These are phyloP conservation scores for Linderniella brevidens DNA, from an alignment of 257 asterid genomes.

Conservation along the genomic window DNA sequence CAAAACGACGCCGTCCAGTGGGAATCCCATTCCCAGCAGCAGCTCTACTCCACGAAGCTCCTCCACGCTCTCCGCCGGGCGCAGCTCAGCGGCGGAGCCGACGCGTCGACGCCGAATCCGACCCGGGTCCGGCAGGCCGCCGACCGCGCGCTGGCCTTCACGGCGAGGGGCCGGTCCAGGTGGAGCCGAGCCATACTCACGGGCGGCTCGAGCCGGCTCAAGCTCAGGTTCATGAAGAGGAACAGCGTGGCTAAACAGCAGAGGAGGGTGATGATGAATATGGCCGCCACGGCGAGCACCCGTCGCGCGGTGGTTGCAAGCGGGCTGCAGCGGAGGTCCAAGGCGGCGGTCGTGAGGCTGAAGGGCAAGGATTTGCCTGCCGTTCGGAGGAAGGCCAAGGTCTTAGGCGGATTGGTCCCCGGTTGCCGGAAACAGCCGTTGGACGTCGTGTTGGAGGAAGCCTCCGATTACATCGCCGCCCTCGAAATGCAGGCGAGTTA, in stretches of 20 bases:
- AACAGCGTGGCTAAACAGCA: conserved; percentile 28
- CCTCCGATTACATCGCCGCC: conserved; percentile 80
- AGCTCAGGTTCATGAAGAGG: conserved; percentile 67
- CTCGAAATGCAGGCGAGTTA: conserved; percentile 66
- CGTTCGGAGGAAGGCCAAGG: conserved; percentile 56
- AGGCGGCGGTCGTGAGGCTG: conserved; percentile 41
- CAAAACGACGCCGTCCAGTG: conserved; percentile 19
- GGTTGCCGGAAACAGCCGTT: conserved; percentile 84
- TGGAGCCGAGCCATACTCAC: conserved; percentile 90
- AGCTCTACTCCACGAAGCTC: conserved; percentile 68
- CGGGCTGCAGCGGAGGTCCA: conserved; percentile 47
- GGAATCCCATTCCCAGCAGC: conserved; percentile 72
- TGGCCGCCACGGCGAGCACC: conserved; percentile 22
- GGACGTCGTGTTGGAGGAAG: conserved; percentile 81
- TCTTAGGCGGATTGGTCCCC: conserved; percentile 63
- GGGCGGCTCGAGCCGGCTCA: conserved; percentile 29
- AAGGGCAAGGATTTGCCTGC: conserved; percentile 63
- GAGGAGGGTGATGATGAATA: conserved; percentile 23
- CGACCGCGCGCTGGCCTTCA: conserved; percentile 49
- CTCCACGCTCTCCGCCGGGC: conserved; percentile 71
- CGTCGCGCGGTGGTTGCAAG: too few species aligned
- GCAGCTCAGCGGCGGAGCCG: conserved; percentile 18
- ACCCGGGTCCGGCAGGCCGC: conserved; percentile 71
- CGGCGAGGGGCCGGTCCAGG: conserved; percentile 71
- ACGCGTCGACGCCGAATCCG: conserved; percentile 22